phyloP scores from a whole-genome alignment of 2,329 filamentous ascomycete genomes.

The Thermothelomyces thermophilus region DNA sequence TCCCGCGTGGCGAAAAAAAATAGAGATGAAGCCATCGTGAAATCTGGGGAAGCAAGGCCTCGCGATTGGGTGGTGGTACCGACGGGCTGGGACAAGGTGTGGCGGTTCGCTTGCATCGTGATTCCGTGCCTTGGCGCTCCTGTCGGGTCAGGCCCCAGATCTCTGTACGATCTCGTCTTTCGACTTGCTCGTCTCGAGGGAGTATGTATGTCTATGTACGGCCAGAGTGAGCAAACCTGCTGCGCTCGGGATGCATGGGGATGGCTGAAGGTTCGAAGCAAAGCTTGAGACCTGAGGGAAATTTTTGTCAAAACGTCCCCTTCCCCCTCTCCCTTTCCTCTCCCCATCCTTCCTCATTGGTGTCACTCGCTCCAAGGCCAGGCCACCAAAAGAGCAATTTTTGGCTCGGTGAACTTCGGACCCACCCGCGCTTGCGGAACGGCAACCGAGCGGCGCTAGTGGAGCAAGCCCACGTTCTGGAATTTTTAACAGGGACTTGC shows the following conservation, averaged over 20 bases:
- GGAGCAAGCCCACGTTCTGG: neutral
- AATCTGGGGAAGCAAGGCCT: conserved; percentile 18
- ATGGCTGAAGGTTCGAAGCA: no score
- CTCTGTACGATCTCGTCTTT: neutral
- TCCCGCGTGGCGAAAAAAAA: conserved; percentile 18
- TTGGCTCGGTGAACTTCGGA: no score
- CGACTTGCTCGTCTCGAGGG: neutral
- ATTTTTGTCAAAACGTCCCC: no score
- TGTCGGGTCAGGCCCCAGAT: neutral
- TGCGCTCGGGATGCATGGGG: no score
- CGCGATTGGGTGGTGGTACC: conserved; percentile 9
- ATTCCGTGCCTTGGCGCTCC: conserved; percentile 1
- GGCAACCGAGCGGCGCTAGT: neutral
- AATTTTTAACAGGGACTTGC: neutral
- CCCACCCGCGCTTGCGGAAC: neutral
- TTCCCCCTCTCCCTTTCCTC: no score
- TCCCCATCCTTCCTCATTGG: no score
- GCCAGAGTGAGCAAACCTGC: no score
- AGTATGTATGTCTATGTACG: no score
- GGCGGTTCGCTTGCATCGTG: conserved; percentile 7
- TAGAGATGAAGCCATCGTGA: conserved; percentile 26
- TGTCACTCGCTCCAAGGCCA: no score
- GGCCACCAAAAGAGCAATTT: no score
- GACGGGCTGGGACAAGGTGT: conserved; percentile 9
- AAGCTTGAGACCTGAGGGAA: no score